Base-by-base conservation (phyloP, 306 rosid species). In the Sechiopsis laciniata region DNA sequence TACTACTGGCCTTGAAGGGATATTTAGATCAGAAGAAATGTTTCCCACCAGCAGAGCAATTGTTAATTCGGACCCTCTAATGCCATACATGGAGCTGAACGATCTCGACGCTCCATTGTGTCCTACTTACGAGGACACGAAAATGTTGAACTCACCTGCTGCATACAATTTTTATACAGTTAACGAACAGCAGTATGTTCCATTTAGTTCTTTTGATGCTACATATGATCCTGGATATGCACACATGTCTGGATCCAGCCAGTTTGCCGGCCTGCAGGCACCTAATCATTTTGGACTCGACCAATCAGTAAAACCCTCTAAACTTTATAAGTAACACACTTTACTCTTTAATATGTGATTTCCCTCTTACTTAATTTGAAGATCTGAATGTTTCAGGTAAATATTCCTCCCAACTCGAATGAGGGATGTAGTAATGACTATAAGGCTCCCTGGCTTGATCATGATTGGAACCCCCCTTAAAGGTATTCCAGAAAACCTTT, bases 61-160 rank as follows among this genome's bases (percentile, higher is more conserved):
- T 20, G 17, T 52, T 57, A 19, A 77, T 61, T 17, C 65, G 46
- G 76, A 55, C 21, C 80, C 55, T 48, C 53, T 71, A 13, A 72
- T 56, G 76, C 61, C 59, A 63, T 90, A 42, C 71, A 55, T 91
- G 82, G 97, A 91, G 86, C 77, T 91, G 76, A 17, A 0, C 71
- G 97, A 91, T 72, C 87, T 91, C 0, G 86, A 83, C 0, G 6
- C 48, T 3, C 88, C 90, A 14, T 35, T 80, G 61, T 37, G 32
- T 17, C 55, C 5, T 35, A 54, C 71, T 10, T 32, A 52, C 20
- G 24, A 4, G 9, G 24, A 53, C 46, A 26, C 5, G 40, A 21
- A 69, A 70, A 70, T 26, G 42, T 16, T 21, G 7, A 37, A 37
- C 51, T 64, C 15, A 14, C 51, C 32, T 70, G 60, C 74, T 52